Percentiles rank a stretch among this genome's conserved stretches.
phyloP scores from a whole-genome alignment of 2,329 filamentous ascomycete genomes.

The Pyrenophora seminiperda region DNA sequence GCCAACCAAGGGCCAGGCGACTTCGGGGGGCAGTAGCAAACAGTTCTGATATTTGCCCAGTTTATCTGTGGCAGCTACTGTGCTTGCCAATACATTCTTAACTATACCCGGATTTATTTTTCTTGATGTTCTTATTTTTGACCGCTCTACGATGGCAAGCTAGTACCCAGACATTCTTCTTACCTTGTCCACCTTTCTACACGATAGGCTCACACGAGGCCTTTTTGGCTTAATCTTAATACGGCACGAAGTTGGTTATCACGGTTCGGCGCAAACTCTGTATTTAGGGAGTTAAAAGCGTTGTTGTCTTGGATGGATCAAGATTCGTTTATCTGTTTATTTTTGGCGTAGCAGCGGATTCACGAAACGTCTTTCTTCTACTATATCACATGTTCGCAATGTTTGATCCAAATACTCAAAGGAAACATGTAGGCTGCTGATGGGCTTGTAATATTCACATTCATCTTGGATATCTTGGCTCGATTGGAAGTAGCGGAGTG shows the following conservation, averaged over 20 bases:
- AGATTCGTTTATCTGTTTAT: neutral
- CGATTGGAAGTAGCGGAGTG: slow-evolving; percentile 1
- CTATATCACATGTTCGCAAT: neutral
- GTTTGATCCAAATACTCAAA: neutral
- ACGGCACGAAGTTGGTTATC: slow-evolving; percentile 4
- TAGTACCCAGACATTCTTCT: neutral
- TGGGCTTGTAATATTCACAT: no score
- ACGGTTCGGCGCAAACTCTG: slow-evolving; percentile 6
- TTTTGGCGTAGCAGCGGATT: neutral
- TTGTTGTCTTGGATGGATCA: neutral
- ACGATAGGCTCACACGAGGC: neutral
- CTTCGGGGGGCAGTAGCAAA: slow-evolving; percentile 35
- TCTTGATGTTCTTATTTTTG: slow-evolving; percentile 3
- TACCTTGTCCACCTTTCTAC: slow-evolving; percentile 1
- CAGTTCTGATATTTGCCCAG: neutral
- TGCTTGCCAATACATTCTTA: slow-evolving; percentile 7
- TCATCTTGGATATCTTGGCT: slow-evolving; percentile 1
- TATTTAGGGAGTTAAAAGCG: slow-evolving; percentile 11
- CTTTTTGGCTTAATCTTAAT: slow-evolving; percentile 14
- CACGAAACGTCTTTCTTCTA: slow-evolving; percentile 3
- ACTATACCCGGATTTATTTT: slow-evolving; percentile 12
- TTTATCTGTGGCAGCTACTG: slow-evolving; percentile 1
- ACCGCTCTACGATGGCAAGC: neutral
- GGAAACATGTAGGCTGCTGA: neutral
- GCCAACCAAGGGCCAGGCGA: slow-evolving; percentile 54